Percentiles rank a stretch among this genome's conserved stretches.
These are phyloP conservation scores for Sesbania bispinosa DNA, from an alignment of 306 rosid species.

Conservation along the genomic window DNA sequence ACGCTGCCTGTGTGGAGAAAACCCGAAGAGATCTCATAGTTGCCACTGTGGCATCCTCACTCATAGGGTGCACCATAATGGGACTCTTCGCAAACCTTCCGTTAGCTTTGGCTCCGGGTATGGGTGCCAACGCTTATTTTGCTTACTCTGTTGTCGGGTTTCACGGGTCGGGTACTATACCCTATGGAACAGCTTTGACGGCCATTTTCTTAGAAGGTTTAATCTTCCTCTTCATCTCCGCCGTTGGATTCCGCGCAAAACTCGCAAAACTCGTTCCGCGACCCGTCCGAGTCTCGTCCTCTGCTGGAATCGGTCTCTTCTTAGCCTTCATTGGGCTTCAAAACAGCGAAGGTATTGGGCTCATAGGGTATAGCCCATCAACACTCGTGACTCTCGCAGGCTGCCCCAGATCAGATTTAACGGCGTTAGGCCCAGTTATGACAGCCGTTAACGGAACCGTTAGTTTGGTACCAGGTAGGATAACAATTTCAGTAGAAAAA, in stretches of 20 bases:
- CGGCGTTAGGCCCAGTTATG: conserved; percentile 50
- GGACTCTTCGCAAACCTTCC: conserved; percentile 82
- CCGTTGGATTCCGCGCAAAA: conserved; percentile 66
- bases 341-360: conserved; percentile 74
- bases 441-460: conserved; percentile 51
- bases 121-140: conserved; percentile 89
- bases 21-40: conserved; percentile 72
- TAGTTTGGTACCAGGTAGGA: conserved; percentile 29
- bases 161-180: conserved; percentile 75
- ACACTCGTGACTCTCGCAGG: conserved; percentile 71
- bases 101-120: conserved; percentile 81
- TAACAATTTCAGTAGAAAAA: too few relatives aligned
- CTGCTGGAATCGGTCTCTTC: conserved; percentile 86
- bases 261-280: conserved; percentile 78
- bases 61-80: conserved; percentile 72
- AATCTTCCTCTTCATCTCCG: conserved; percentile 54
- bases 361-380: conserved; percentile 68
- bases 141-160: conserved; percentile 89
- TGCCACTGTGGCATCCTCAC: conserved; percentile 68
- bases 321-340: conserved; percentile 86
- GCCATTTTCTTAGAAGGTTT: conserved; percentile 78
- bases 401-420: conserved; percentile 53
- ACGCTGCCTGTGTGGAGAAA: conserved; percentile 50
- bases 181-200: conserved; percentile 60
- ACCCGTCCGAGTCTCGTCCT: conserved; percentile 73